A percentile compares a stretch with the other conserved stretches of the same genome.
phyloP scores from a whole-genome alignment of 805 yeast species.

The Spathaspora sp. region DNA sequence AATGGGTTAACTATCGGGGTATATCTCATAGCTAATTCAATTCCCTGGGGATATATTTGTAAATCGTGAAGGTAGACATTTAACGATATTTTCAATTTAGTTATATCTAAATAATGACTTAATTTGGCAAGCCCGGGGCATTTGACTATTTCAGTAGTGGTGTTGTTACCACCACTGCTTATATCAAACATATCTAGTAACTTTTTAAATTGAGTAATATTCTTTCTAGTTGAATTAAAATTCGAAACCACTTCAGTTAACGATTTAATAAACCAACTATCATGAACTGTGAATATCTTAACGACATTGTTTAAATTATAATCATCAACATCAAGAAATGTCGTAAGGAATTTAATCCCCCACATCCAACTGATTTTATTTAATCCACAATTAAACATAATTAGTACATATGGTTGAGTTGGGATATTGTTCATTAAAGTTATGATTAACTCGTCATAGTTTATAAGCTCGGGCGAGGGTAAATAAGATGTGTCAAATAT shows the following conservation, averaged over 20 bases:
- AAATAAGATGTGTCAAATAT: constrained; percentile 80
- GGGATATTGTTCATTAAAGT: constrained; percentile 60
- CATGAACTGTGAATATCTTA: constrained; percentile 80
- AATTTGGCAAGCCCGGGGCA: constrained; percentile 50
- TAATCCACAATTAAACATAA: constrained; percentile 82
- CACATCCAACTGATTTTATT: constrained; percentile 65
- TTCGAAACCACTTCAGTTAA: constrained; percentile 68
- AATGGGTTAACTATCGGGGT: constrained; percentile 19
- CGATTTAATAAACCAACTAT: constrained; percentile 83
- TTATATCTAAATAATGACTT: constrained; percentile 65
- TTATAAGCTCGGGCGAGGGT: constrained; percentile 51
- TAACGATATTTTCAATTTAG: constrained; percentile 70
- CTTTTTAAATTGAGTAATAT: constrained; percentile 22
- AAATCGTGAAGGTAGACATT: constrained; percentile 69
- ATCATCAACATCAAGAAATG: constrained; percentile 50
- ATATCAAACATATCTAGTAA: constrained; percentile 23
- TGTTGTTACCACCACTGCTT: neutral
- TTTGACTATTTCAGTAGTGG: constrained; percentile 28
- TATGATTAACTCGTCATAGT: constrained; percentile 52
- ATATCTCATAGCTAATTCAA: constrained; percentile 12
- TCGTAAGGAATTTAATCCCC: constrained; percentile 52
- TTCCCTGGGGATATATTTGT: constrained; percentile 38
- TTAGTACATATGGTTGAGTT: constrained; percentile 55
- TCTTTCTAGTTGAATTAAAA: constrained; percentile 39
- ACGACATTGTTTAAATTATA: constrained; percentile 47